Evolutionary conservation across 495 filamentous ascomycete genomes (phyloP), one percentile per base, ranked within the genome.

Genomic region (Annulohypoxylon bovei): DNA sequence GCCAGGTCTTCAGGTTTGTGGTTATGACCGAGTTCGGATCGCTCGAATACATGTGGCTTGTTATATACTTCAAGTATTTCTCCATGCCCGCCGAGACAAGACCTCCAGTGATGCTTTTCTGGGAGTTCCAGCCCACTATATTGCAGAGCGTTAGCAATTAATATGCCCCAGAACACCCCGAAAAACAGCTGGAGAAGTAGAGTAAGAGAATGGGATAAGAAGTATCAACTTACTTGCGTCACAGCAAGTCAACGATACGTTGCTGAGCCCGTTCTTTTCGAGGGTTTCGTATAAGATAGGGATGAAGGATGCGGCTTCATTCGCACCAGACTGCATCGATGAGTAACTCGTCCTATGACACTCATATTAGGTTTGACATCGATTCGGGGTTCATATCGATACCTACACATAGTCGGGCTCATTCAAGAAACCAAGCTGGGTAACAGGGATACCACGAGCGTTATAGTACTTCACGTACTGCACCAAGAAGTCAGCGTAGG

Each of bases 401-500:
- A 65, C 73, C 61, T 47, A 79, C 77, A 64, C 74, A 5, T 76
- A 82, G 57, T 88, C 83, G 0, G 86, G 87, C 74, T 89, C 87
- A 62, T 88, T 89, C 66, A 88, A 68, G 62, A 86, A 88, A 5
- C 86, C 86, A 14, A 89, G 61, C 60, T 84, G 80, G 3, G 81
- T 82, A 44, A 88, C 74, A 0, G 75, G 73, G 23, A 88, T 82
- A 1, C 85, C 86, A 12, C 52, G 73, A 11, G 67, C 54, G 37
- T 76, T 66, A 66, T 89, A 89, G 60, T 79, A 79, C 64, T 83
- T 71, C 22, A 86, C 73, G 58, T 87, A 87, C 60, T 84, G 77
- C 2, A 87, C 82, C 6, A 89, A 67, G 68, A 84, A 86, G 67
- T 87, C 75, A 6, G 86, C 86, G 62, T 87, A 88, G 0, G 86